Evolutionary conservation across 2,329 filamentous ascomycete genomes (phyloP).

Genomic region (Periglandula ipomoeae): DNA sequence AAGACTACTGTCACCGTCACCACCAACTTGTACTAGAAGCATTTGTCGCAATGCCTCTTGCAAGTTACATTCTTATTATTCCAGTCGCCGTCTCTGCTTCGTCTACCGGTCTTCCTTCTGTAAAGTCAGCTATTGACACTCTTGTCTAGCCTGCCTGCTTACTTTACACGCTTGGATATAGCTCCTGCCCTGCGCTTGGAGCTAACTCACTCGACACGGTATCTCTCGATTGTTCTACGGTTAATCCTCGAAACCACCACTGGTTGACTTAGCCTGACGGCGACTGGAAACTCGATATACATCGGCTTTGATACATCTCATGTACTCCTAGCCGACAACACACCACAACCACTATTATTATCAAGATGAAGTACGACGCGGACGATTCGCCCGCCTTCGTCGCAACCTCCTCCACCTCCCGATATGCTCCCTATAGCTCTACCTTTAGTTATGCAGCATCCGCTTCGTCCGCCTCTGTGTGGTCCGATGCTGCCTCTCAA

Average conservation of each 20-base stretch:
- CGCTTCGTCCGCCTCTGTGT: constrained; percentile 67
- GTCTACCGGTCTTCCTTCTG: constrained; percentile 51
- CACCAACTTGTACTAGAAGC: constrained; percentile 19
- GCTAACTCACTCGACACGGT: constrained; percentile 27
- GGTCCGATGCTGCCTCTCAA: constrained; percentile 65
- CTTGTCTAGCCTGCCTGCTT: constrained; percentile 34
- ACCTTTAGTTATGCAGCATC: constrained; percentile 68
- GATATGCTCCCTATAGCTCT: constrained; percentile 55
- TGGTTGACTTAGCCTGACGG: constrained; percentile 42
- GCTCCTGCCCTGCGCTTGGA: constrained; percentile 28
- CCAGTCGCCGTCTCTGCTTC: constrained; percentile 56
- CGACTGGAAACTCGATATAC: constrained; percentile 39
- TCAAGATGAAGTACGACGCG: constrained; percentile 51
- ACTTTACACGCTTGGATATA: constrained; percentile 27
- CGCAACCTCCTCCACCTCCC: constrained; percentile 27
- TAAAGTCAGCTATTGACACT: constrained; percentile 34
- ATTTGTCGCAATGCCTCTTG: constrained; percentile 49
- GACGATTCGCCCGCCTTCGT: constrained; percentile 44
- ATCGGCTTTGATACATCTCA: constrained; percentile 19
- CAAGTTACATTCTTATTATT: constrained; percentile 34
- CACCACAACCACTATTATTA: constrained; percentile 12
- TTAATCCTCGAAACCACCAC: constrained; percentile 30
- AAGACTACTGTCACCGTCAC: constrained; percentile 18
- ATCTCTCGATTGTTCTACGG: constrained; percentile 21
- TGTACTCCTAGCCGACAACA: neutral